Conservation (phyloP, 768 basidiomycete species). For the Paxillus ammoniavirescens region DNA sequence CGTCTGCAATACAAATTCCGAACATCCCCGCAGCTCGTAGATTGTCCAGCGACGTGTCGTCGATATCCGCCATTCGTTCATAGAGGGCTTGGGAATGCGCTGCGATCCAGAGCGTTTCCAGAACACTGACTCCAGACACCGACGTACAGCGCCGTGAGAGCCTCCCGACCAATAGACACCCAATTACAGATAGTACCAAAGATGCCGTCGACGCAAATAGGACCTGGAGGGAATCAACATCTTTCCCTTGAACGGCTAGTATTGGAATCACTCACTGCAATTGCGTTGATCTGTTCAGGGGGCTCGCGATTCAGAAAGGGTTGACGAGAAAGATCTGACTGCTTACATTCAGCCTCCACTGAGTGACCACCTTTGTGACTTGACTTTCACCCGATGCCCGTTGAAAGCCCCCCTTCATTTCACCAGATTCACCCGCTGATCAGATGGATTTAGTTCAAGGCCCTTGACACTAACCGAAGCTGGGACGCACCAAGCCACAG, state of each 20-base stretch:
- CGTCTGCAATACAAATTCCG: background rate
- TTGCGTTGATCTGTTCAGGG: conserved; percentile 9
- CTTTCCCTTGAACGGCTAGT: background rate
- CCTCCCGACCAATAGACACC: background rate
- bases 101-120: conserved; percentile 13
- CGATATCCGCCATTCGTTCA: background rate
- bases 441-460: background rate
- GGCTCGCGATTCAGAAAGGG: background rate
- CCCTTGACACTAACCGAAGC: background rate
- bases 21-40: conserved; percentile 12
- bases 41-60: background rate
- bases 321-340: background rate
- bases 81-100: conserved; percentile 2
- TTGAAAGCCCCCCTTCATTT: conserved; percentile 8
- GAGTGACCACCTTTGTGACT: conserved; percentile 4
- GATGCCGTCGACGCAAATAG: background rate
- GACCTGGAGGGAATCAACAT: background rate
- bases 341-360: conserved; percentile 16
- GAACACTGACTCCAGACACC: conserved; percentile 8
- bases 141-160: background rate
- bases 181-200: background rate
- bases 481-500: conserved; percentile 11
- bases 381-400: background rate
- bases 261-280: conserved; percentile 6
- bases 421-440: conserved; percentile 9